Evolutionary conservation across 768 basidiomycete genomes (phyloP).

Genomic region (Panellus pusillus): DNA sequence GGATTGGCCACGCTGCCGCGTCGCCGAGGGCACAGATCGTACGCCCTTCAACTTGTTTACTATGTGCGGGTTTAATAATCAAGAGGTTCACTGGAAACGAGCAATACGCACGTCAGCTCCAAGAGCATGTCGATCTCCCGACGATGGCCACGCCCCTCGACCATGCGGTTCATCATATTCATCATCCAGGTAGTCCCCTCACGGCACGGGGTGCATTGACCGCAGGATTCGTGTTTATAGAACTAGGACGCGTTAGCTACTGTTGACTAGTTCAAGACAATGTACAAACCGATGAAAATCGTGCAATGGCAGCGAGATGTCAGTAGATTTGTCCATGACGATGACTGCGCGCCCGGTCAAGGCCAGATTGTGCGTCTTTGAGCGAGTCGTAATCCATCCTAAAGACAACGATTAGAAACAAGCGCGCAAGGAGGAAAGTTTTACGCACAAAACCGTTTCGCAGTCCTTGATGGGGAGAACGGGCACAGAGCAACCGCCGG

Average conservation of each 20-base stretch:
- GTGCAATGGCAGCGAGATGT: slow-evolving; percentile 92
- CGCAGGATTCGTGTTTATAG: slow-evolving; percentile 98
- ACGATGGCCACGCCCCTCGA: slow-evolving; percentile 84
- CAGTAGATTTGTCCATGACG: slow-evolving; percentile 98
- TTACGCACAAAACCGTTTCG: slow-evolving; percentile 81
- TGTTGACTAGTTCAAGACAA: background rate
- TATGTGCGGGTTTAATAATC: slow-evolving; percentile 27
- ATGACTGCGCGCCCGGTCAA: slow-evolving; percentile 99
- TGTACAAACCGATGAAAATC: slow-evolving; percentile 71
- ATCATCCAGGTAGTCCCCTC: slow-evolving; percentile 99
- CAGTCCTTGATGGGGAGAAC: slow-evolving; percentile 83
- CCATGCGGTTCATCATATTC: slow-evolving; percentile 99
- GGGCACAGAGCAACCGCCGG: slow-evolving; percentile 93
- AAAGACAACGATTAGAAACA: background rate
- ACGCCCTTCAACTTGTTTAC: slow-evolving; percentile 95
- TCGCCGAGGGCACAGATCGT: slow-evolving; percentile 98
- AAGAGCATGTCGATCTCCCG: slow-evolving; percentile 99
- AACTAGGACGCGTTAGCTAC: slow-evolving; percentile 49
- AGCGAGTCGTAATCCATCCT: slow-evolving; percentile 99
- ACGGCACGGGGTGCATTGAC: slow-evolving; percentile 93
- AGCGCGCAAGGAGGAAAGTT: background rate
- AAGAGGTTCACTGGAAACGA: background rate
- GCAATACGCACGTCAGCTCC: slow-evolving; percentile 74
- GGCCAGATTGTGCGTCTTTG: slow-evolving; percentile 93
- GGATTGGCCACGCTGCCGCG: slow-evolving; percentile 98